Evolutionary conservation across 371 early-diverging fungal species (phyloP), one percentile per base, ranked within the genome.

Genomic region (Haplosporangium sp.): DNA sequence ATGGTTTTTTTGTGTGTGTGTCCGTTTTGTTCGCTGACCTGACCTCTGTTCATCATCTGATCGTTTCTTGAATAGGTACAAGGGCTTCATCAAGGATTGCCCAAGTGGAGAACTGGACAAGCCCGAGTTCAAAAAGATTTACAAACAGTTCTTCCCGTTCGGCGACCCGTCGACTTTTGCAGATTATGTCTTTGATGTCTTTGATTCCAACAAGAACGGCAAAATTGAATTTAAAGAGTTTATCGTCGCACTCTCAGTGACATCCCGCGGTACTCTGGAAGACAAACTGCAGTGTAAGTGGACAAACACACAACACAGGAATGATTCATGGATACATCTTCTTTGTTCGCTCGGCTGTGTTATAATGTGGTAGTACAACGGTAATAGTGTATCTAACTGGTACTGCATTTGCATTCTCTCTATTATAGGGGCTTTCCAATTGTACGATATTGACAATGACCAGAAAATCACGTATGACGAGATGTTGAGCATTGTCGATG

Each of bases 131-230:
- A 92, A 92, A 82, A 92, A 93, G 68, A 95, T 98, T 47, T 98
- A 97, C 85, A 95, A 97, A 82, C 94, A 94, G 73, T 98, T 95
- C 85, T 98, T 97, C 74, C 97, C 98, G 11, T 98, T 98, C 81
- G 98, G 98, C 38, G 97, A 98, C 81, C 88, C 97, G 6, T 88
- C 93, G 56, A 84, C 86, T 38, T 98, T 96, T 83, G 95, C 97
- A 18, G 94, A 95, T 69, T 91, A 94, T 82, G 95, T 94, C 2
- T 96, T 96, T 70, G 86, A 92, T 55, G 91, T 96, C 47, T 96
- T 97, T 85, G 97, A 97, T 73, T 83, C 85, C 45, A 93, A 97
- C 81, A 90, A 92, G 75, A 93, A 94, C 74, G 96, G 96, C 18
- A 87, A 83, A 46, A 94, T 98, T 56, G 95, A 96, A 64, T 98